A percentile compares a stretch with the other conserved stretches of the same genome.
Evolutionary conservation across 371 early-diverging fungal genomes (phyloP).

Genomic region (Apophysomyces sp.): DNA sequence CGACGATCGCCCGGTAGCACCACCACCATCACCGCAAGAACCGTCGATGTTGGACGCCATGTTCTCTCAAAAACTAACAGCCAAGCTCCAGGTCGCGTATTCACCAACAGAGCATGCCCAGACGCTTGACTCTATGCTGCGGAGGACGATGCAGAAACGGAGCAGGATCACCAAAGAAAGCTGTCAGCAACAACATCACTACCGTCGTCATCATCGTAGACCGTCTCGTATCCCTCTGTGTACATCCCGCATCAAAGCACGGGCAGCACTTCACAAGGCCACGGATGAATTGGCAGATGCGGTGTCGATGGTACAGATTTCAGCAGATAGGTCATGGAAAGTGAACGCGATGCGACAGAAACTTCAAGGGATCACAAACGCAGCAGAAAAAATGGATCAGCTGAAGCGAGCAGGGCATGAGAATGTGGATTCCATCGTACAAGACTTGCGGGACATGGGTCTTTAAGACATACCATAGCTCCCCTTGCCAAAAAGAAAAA

Average conservation of each 20-base stretch:
- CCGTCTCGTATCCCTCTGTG: constrained; percentile 9
- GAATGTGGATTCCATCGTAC: constrained; percentile 2
- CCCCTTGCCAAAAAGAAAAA: not conserved
- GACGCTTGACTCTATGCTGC: not conserved
- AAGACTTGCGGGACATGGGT: constrained; percentile 1
- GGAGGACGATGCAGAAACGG: not conserved
- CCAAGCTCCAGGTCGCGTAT: not conserved
- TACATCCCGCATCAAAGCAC: constrained; percentile 5
- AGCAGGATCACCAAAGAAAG: not conserved
- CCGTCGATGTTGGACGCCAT: not conserved
- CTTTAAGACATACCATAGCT: not conserved
- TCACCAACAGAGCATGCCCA: not conserved
- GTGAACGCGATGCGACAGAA: constrained; percentile 5
- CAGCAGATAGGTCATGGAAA: not conserved
- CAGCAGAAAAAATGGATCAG: constrained; percentile 3
- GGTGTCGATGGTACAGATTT: constrained; percentile 4
- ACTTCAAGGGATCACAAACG: not conserved
- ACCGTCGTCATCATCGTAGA: not conserved
- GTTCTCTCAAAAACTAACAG: not conserved
- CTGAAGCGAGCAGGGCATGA: constrained; percentile 2
- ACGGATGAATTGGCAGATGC: constrained; percentile 10
- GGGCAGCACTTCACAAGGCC: not conserved
- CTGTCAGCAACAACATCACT: not conserved
- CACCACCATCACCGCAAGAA: constrained; percentile 1
- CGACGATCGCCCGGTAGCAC: not conserved